Conservation (phyloP, 1,284 basidiomycete species). For the Exsudoporus floridanus region DNA sequence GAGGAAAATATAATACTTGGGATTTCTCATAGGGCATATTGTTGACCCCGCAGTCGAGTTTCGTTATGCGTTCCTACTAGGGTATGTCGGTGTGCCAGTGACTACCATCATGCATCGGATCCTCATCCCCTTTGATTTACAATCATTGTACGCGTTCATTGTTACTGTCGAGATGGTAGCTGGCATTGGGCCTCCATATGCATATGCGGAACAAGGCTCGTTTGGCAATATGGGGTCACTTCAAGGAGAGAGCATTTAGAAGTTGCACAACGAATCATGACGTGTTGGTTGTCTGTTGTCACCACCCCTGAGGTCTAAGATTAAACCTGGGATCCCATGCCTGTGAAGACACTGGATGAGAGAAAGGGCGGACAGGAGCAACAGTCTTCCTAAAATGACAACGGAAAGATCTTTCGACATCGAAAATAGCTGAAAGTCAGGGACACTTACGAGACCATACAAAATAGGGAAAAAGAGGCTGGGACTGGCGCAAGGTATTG, state of each 20-base stretch:
- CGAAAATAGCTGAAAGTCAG: slow-evolving; percentile 1
- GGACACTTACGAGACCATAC: background rate
- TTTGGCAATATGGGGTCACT: no score
- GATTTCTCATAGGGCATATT: background rate
- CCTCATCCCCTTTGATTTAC: no score
- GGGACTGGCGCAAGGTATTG: background rate
- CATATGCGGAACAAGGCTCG: no score
- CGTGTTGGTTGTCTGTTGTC: slow-evolving; percentile 1
- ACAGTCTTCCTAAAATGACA: slow-evolving; percentile 1
- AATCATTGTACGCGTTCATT: no score
- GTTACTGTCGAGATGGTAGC: no score
- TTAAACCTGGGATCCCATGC: slow-evolving; percentile 2
- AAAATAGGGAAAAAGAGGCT: background rate
- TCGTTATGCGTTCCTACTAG: no score
- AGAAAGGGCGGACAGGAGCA: background rate
- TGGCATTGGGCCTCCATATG: no score
- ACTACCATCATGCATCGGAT: no score
- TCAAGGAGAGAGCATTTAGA: no score
- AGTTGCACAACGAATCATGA: background rate
- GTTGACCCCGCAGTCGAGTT: no score
- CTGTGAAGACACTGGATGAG: background rate
- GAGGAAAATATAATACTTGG: background rate
- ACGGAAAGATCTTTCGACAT: background rate
- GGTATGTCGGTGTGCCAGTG: no score
- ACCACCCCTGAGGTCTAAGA: no score